These are phyloP conservation scores for Dothistroma pini DNA, from an alignment of 2,329 filamentous ascomycete genomes.

Conservation along the genomic window DNA sequence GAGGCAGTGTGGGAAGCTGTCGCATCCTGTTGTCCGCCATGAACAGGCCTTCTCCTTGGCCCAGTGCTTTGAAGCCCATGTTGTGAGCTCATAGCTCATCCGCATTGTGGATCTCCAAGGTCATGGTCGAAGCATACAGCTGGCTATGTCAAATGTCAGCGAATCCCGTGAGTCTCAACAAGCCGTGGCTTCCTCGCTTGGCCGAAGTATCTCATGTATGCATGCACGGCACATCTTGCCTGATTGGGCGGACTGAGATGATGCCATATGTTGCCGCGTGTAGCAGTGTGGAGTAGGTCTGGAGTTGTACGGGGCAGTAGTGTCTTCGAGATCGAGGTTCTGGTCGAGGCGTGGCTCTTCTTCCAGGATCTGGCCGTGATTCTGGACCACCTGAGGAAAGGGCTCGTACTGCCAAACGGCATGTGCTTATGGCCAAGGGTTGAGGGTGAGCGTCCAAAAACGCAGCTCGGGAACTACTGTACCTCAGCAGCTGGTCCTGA, in stretches of 20 bases:
- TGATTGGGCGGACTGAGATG: background rate
- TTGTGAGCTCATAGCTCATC: slow-evolving; percentile 1
- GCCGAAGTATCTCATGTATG: background rate
- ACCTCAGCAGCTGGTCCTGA: background rate
- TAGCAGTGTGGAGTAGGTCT: background rate
- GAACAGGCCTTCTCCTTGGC: background rate
- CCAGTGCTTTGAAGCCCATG: background rate
- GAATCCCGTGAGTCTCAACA: background rate
- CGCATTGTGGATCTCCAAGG: background rate
- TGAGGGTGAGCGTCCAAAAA: background rate
- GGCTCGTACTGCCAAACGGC: background rate
- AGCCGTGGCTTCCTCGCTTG: slow-evolving; percentile 2
- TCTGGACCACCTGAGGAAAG: background rate
- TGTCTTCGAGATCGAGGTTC: background rate
- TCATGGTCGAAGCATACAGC: slow-evolving; percentile 1
- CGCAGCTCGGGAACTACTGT: background rate
- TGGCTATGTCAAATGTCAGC: background rate
- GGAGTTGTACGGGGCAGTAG: background rate
- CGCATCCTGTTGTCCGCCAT: background rate
- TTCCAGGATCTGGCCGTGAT: background rate
- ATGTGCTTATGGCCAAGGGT: background rate
- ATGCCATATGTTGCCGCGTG: background rate
- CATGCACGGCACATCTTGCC: slow-evolving; percentile 1
- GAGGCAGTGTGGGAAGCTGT: background rate
- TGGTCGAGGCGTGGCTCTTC: background rate